These are phyloP conservation scores for Orychophragmus violaceus DNA, from an alignment of 345 rosid genomes.

Conservation along the genomic window DNA sequence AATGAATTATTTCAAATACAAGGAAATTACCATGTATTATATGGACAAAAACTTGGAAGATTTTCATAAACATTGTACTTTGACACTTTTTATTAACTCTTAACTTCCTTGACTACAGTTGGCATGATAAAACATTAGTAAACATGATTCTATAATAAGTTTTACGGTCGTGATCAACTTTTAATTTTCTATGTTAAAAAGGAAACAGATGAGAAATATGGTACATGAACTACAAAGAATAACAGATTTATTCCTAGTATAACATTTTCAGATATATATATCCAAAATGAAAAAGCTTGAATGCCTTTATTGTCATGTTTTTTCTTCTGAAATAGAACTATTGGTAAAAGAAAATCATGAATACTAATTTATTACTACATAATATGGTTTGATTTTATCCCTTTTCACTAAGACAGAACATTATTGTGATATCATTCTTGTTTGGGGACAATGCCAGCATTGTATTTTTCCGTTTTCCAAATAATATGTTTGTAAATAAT, in stretches of 20 bases:
- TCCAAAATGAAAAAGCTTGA: neutral
- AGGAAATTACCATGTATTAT: neutral
- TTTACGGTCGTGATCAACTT: neutral
- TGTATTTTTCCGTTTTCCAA: neutral
- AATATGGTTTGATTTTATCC: neutral
- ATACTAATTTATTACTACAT: neutral
- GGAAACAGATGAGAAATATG: neutral
- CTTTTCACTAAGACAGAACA: neutral
- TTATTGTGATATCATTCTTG: neutral
- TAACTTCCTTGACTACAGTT: constrained; percentile 11
- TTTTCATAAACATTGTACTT: neutral
- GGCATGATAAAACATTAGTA: neutral
- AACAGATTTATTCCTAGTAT: neutral
- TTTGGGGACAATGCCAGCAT: neutral
- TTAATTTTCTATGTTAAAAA: constrained; percentile 4
- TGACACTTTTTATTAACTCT: neutral
- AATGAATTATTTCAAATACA: neutral
- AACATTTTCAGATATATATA: neutral
- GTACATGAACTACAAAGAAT: constrained; percentile 8
- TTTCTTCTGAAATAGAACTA: neutral
- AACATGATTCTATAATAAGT: neutral
- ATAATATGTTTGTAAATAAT: neutral
- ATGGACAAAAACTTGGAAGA: constrained; percentile 10
- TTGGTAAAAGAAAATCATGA: constrained; percentile 2
- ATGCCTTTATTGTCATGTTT: neutral